phyloP scores from a whole-genome alignment of 345 rosid genomes.

The Nasturtium officinale region DNA sequence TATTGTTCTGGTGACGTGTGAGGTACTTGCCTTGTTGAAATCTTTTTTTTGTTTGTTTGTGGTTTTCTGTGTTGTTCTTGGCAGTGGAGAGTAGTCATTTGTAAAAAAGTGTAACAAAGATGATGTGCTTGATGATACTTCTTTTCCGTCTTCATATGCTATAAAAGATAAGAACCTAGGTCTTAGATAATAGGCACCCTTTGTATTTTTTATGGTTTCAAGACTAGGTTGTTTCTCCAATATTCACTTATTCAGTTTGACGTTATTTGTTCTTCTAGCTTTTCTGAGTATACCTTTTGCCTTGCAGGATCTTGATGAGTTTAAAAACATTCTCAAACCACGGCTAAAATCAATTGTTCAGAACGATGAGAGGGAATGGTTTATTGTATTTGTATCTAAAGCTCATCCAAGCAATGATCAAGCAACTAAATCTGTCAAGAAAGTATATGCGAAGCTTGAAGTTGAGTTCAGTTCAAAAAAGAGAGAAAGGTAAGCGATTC shows the following conservation, averaged over 20 bases:
- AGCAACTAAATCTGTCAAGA: slow-evolving; percentile 84
- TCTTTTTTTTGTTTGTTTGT: neutral
- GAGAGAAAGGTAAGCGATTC: slow-evolving; percentile 73
- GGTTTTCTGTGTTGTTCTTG: slow-evolving; percentile 12
- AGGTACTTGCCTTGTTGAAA: slow-evolving; percentile 55
- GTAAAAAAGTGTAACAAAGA: neutral
- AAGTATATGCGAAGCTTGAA: slow-evolving; percentile 87
- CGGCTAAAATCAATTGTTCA: slow-evolving; percentile 86
- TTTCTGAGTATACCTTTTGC: slow-evolving; percentile 19
- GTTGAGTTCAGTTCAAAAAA: slow-evolving; percentile 95
- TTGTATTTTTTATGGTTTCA: neutral
- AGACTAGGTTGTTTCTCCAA: slow-evolving; percentile 9
- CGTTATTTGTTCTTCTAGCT: neutral
- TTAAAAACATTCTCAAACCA: slow-evolving; percentile 90
- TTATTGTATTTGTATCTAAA: slow-evolving; percentile 89
- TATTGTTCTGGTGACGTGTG: slow-evolving; percentile 89
- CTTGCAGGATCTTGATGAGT: slow-evolving; percentile 94
- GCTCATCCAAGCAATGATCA: slow-evolving; percentile 90
- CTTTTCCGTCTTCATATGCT: neutral
- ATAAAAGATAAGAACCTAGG: neutral
- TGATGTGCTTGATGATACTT: slow-evolving; percentile 6
- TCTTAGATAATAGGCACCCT: neutral
- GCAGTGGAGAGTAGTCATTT: slow-evolving; percentile 13
- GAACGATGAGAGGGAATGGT: slow-evolving; percentile 95
- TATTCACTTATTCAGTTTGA: slow-evolving; percentile 1